Evolutionary conservation across 1,284 basidiomycete species (phyloP), one percentile per base, ranked within the genome.

Genomic region (Baeospora myosura): DNA sequence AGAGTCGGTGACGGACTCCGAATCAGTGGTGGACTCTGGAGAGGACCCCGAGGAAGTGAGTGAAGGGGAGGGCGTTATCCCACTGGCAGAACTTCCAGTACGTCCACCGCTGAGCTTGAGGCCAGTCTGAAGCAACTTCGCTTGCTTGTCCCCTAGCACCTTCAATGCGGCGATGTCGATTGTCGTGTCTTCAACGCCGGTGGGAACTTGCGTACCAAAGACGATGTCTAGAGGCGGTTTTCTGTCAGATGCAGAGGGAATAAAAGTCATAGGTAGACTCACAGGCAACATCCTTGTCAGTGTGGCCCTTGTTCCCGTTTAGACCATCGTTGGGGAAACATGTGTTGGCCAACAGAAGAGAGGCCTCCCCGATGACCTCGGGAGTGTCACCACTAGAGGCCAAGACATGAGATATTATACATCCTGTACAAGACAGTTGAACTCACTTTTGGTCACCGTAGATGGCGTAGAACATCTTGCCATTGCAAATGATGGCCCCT

Each of bases 401-500:
- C 8, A 26, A 11, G 10, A n/a, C 4, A 37, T 21, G 6, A 26
- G 26, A 1, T 5, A 5, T 18, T 18, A 23, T 20, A 30, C 20
- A 33, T 5, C 31, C 1, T n/a, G n/a, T 20, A 14, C 21, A 3
- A 20, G n/a, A 31, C 14, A 38, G 12, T 11, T 11, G 17, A 41
- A 40, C 51, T 3, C 18, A 56, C 54, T 57, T 46, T 26, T 48
- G 47, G 35, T 57, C 55, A 4, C 53, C 55, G 22, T 52, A 52
- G 21, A 57, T 57, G 6, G 49, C 53, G 33, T 57, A 57, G 17
- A 51, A 52, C 53, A 57, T 57, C 40, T 54, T 51, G 5, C 42
- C 46, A 25, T 45, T 44, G 32, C 55, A 57, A 17, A 57, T 51
- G 23, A 55, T 49, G 1, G 53, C 53, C 6, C 49, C 52, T 5